Percentiles rank a stretch among this genome's conserved stretches.
Evolutionary conservation across 768 basidiomycete species (phyloP).

Genomic region (Leccinum imitatum): DNA sequence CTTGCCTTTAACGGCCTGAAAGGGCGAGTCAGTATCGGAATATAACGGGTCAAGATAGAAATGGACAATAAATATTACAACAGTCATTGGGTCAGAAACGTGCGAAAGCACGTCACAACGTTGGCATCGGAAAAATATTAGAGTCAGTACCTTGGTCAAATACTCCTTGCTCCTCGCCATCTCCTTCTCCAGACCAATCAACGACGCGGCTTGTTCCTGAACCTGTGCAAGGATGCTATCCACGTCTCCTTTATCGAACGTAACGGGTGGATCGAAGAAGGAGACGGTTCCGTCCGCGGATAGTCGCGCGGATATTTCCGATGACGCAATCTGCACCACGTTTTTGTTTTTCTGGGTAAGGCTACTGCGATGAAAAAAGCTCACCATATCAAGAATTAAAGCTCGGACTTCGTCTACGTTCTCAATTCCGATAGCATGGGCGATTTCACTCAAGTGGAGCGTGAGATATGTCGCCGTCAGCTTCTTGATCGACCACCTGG

Average conservation of each 20-base stretch:
- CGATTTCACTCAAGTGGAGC: constrained; percentile 72
- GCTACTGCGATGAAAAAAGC: constrained; percentile 9
- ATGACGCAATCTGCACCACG: constrained; percentile 57
- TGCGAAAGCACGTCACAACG: not conserved
- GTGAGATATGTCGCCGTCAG: constrained; percentile 84
- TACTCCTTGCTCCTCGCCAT: constrained; percentile 70
- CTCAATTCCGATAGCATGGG: constrained; percentile 41
- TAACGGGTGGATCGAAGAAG: constrained; percentile 63
- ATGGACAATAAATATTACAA: not conserved
- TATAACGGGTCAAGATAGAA: not conserved
- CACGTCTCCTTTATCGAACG: constrained; percentile 59
- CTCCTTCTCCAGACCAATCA: constrained; percentile 26
- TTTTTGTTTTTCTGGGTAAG: constrained; percentile 3
- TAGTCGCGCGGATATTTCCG: constrained; percentile 68
- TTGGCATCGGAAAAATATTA: not conserved
- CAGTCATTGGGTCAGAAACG: not conserved
- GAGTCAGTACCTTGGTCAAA: constrained; percentile 55
- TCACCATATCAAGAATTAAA: constrained; percentile 73
- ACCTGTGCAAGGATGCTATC: constrained; percentile 54
- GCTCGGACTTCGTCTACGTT: constrained; percentile 54
- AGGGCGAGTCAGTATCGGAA: not conserved
- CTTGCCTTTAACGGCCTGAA: constrained; percentile 32
- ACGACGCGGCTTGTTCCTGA: constrained; percentile 44
- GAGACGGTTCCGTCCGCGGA: constrained; percentile 70
- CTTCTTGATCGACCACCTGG: constrained; percentile 76